These are phyloP conservation scores for Thecaphora frezii DNA, from an alignment of 1,284 basidiomycete species.

Conservation along the genomic window DNA sequence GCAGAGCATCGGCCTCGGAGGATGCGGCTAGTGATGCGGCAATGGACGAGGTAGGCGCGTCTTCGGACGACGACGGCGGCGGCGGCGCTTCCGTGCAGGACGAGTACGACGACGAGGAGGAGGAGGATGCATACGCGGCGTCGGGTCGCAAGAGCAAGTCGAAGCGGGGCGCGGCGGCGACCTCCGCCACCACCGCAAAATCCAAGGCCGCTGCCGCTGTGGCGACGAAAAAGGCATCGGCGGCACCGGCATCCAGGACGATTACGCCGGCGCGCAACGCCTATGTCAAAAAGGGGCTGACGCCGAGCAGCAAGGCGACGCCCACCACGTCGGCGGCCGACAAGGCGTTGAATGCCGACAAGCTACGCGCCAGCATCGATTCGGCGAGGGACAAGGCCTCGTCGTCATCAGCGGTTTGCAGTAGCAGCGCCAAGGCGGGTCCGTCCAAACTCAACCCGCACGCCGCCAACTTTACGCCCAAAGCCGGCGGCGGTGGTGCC, in stretches of 20 bases:
- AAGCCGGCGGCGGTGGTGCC: not conserved
- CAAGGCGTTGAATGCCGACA: not conserved
- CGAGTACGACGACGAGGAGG: no score
- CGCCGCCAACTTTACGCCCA: slow-evolving; percentile 4
- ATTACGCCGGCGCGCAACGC: not conserved
- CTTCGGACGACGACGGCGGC: not conserved
- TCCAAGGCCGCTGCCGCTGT: slow-evolving; percentile 1
- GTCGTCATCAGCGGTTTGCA: slow-evolving; percentile 9
- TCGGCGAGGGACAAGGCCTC: slow-evolving; percentile 24
- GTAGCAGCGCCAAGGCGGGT: slow-evolving; percentile 1
- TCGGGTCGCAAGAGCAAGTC: no score
- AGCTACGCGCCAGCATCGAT: slow-evolving; percentile 31
- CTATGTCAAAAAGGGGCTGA: not conserved
- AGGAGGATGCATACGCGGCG: no score
- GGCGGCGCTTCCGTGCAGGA: no score
- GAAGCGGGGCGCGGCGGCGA: no score
- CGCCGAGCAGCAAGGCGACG: not conserved
- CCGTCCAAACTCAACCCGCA: slow-evolving; percentile 23
- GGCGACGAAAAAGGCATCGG: not conserved
- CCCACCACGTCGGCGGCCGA: not conserved
- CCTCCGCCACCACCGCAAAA: not conserved
- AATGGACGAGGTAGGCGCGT: not conserved
- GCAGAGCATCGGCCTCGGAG: no score
- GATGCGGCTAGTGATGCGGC: not conserved
- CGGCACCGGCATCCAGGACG: not conserved